Conservation (phyloP, 2,329 filamentous ascomycete genomes). For the Monosporascus sp. region DNA sequence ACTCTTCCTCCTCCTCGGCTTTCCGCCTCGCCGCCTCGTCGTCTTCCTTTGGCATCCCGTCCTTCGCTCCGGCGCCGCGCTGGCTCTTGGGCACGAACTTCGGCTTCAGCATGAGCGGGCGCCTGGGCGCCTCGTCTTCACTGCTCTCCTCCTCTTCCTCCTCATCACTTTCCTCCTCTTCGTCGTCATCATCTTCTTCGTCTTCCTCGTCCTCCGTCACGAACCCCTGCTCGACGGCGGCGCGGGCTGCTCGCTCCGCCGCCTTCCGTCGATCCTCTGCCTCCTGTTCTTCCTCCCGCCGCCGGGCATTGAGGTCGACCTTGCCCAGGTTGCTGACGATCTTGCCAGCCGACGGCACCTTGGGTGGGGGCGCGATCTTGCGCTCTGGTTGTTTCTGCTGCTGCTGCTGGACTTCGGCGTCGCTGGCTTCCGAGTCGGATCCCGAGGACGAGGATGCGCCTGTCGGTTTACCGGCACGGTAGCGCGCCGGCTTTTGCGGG, state of each 20-base stretch:
- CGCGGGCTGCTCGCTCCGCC: slow-evolving; percentile 43
- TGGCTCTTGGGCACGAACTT: slow-evolving; percentile 59
- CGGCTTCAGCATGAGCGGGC: slow-evolving; percentile 54
- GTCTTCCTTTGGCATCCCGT: slow-evolving; percentile 10
- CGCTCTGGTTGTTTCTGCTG: slow-evolving; percentile 20
- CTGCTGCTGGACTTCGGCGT: slow-evolving; percentile 26
- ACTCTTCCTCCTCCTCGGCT: slow-evolving; percentile 31
- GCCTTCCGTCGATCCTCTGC: slow-evolving; percentile 42
- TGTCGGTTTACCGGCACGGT: slow-evolving; percentile 76
- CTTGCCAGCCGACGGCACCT: slow-evolving; percentile 49
- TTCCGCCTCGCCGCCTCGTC: slow-evolving; percentile 8
- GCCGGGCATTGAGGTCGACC: slow-evolving; percentile 44
- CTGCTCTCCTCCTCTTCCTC: slow-evolving; percentile 41
- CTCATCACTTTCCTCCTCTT: slow-evolving; percentile 25
- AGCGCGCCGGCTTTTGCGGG: slow-evolving; percentile 70
- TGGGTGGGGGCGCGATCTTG: slow-evolving; percentile 49
- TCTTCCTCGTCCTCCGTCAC: slow-evolving; percentile 48
- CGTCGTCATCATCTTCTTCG: slow-evolving; percentile 28
- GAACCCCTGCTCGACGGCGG: slow-evolving; percentile 56
- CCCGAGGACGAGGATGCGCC: slow-evolving; percentile 47
- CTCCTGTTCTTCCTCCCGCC: slow-evolving; percentile 34
- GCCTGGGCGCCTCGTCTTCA: slow-evolving; percentile 52
- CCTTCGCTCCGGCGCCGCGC: slow-evolving; percentile 24
- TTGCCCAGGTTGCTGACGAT: slow-evolving; percentile 48
- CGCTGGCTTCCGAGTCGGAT: slow-evolving; percentile 42